These are phyloP conservation scores for Lactarius deliciosus DNA, from an alignment of 768 basidiomycete species.

Conservation along the genomic window DNA sequence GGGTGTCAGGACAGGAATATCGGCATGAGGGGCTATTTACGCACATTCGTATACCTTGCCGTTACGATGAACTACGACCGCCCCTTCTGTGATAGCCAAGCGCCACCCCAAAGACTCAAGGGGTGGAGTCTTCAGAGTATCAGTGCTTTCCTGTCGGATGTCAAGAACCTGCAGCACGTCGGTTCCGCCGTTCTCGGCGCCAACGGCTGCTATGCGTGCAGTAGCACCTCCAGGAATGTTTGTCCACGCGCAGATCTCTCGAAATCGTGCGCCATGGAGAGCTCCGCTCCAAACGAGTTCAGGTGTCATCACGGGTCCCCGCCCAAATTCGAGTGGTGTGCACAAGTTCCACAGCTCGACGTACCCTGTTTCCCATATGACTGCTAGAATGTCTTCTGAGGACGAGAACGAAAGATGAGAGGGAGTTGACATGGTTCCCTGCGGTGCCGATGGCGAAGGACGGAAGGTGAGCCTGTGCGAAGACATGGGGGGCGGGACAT, in stretches of 20 bases:
- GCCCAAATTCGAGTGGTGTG: conserved; percentile 59
- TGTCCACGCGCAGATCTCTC: conserved; percentile 24
- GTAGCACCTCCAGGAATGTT: conserved; percentile 1
- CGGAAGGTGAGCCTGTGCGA: conserved; percentile 49
- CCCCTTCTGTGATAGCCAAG: conserved; percentile 28
- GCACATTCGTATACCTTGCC: conserved; percentile 27
- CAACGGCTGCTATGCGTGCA: conserved; percentile 20
- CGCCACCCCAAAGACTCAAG: conserved; percentile 35
- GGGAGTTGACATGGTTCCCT: conserved; percentile 60
- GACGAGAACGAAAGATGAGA: conserved; percentile 64
- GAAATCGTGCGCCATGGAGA: conserved; percentile 21
- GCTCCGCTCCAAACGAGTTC: conserved; percentile 37
- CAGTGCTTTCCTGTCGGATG: background rate
- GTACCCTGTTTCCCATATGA: conserved; percentile 69
- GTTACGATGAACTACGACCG: conserved; percentile 13
- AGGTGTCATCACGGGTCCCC: conserved; percentile 61
- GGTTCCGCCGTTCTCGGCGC: conserved; percentile 9
- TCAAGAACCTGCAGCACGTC: conserved; percentile 23
- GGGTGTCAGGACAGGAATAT: conserved; percentile 3
- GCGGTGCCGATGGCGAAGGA: conserved; percentile 28
- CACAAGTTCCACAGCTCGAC: conserved; percentile 69
- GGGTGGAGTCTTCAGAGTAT: background rate
- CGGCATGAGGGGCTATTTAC: conserved; percentile 1
- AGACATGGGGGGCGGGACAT: conserved; percentile 98
- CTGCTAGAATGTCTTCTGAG: conserved; percentile 54